phyloP scores from a whole-genome alignment of 768 basidiomycete genomes.

The Mycena leptocephala region DNA sequence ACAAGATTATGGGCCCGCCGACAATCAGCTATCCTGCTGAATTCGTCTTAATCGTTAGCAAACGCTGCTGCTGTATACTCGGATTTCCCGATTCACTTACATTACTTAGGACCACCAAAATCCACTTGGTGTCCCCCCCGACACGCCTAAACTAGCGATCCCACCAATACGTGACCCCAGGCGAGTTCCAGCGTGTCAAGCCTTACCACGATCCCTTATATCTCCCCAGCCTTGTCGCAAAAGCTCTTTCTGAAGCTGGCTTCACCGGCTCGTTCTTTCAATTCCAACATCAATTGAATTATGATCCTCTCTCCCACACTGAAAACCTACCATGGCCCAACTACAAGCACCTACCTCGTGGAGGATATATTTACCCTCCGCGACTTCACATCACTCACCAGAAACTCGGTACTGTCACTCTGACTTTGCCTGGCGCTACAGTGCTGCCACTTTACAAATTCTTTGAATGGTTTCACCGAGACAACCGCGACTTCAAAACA shows the following conservation, averaged over 20 bases:
- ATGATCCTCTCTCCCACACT: background rate
- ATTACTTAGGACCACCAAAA: background rate
- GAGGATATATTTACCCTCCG: constrained; percentile 1
- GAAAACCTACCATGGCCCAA: background rate
- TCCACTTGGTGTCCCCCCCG: constrained; percentile 12
- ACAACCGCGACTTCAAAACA: background rate
- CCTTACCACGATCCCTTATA: background rate
- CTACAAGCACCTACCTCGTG: background rate
- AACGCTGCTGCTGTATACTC: background rate
- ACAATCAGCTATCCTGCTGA: background rate
- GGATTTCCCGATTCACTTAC: background rate
- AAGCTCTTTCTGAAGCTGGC: constrained; percentile 15
- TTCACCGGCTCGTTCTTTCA: background rate
- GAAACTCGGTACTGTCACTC: background rate
- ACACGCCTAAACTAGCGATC: background rate
- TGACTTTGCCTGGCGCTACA: constrained; percentile 24
- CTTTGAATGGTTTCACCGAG: background rate
- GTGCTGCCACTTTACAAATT: background rate
- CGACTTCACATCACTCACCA: background rate
- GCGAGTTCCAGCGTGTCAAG: background rate
- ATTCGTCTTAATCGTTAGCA: constrained; percentile 15
- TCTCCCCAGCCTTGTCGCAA: constrained; percentile 13
- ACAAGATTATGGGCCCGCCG: background rate
- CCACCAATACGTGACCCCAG: constrained; percentile 18
- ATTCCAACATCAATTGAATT: background rate